phyloP scores from a whole-genome alignment of 139 green algal genomes.

The Chlamydomonas applanata region DNA sequence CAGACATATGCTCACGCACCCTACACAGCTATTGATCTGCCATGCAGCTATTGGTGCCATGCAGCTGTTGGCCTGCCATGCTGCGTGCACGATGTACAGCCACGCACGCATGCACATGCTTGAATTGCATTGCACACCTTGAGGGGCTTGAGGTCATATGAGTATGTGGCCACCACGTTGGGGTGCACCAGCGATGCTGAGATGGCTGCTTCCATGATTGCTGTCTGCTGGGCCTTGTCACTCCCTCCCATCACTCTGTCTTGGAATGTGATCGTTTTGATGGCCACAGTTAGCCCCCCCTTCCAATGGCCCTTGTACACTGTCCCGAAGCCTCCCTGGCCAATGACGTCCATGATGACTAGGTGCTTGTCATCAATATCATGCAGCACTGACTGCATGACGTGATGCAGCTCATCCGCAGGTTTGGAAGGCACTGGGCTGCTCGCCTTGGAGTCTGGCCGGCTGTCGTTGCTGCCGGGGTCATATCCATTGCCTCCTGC shows the following conservation, averaged over 20 bases:
- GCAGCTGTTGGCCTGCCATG: no score
- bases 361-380: conserved; percentile 21
- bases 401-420: no score
- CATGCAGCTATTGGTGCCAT: no score
- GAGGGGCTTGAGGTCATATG: conserved; percentile 32
- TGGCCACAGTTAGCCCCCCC: conserved; percentile 34
- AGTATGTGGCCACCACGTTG: conserved; percentile 37
- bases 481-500: no score
- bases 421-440: no score
- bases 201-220: conserved; percentile 32
- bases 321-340: conserved; percentile 21
- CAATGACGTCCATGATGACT: conserved; percentile 23
- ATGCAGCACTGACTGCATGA: no score
- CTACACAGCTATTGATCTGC: no score
- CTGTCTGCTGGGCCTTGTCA: conserved; percentile 21
- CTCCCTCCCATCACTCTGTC: conserved; percentile 20
- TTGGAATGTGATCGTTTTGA: conserved; percentile 48
- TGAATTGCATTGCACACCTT: neutral
- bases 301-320: conserved; percentile 44
- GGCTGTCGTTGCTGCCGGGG: no score
- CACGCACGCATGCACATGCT: neutral
- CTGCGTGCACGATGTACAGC: no score
- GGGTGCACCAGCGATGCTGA: conserved; percentile 9
- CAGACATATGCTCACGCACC: no score
- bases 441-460: no score